phyloP scores from a whole-genome alignment of 257 asterid genomes.

The Solanum pennellii region DNA sequence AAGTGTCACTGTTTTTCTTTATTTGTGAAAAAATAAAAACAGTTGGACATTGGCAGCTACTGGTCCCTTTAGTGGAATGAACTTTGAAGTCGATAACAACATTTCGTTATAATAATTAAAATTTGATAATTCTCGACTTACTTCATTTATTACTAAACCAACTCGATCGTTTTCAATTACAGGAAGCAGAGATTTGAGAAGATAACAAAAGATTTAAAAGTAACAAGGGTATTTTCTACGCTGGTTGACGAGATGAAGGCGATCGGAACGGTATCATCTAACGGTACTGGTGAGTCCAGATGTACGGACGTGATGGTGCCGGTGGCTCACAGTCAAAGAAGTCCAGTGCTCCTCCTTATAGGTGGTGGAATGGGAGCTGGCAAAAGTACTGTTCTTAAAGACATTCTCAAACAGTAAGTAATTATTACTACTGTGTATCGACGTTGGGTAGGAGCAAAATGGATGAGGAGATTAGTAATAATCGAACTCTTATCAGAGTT shows the following conservation, averaged over 20 bases:
- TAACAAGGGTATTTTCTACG: constrained; percentile 60
- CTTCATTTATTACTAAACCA: too few species aligned
- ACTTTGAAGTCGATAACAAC: too few species aligned
- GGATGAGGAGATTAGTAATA: neutral
- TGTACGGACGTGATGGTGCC: constrained; percentile 78
- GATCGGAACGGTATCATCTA: constrained; percentile 24
- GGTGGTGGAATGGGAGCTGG: constrained; percentile 99
- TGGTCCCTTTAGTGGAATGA: too few species aligned
- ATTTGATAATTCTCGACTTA: too few species aligned
- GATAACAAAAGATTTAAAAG: constrained; percentile 61
- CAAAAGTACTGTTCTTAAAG: constrained; percentile 94
- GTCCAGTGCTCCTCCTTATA: constrained; percentile 89
- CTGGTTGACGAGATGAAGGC: constrained; percentile 83
- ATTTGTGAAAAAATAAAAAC: too few species aligned
- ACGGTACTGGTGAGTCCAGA: constrained; percentile 11
- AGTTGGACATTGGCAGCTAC: too few species aligned
- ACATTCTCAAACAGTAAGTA: constrained; percentile 66
- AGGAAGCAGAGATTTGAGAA: constrained; percentile 87
- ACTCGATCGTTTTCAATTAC: neutral
- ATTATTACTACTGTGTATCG: neutral
- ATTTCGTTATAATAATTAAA: too few species aligned
- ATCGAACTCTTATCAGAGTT: too few species aligned
- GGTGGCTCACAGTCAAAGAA: constrained; percentile 52
- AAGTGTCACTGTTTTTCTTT: neutral
- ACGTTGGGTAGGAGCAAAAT: neutral